Percentiles rank a stretch among this genome's conserved stretches.
phyloP scores from a whole-genome alignment of 495 filamentous ascomycete species.

The Penicillium antarcticum region DNA sequence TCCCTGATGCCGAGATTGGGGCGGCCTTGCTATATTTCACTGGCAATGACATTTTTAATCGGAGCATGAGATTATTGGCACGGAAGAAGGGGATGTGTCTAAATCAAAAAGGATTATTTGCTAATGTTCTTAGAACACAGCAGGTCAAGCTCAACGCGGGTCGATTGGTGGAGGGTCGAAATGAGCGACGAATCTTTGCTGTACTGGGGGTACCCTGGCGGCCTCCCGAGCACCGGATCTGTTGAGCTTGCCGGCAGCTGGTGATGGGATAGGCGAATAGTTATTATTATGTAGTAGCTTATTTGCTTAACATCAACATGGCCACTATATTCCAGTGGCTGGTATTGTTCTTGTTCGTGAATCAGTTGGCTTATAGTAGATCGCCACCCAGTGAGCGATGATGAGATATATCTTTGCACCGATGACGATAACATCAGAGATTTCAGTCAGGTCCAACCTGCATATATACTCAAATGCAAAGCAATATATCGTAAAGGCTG shows the following conservation, averaged over 20 bases:
- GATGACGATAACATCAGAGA: too few relatives aligned
- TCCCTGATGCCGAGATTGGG: constrained; percentile 76
- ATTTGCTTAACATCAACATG: too few relatives aligned
- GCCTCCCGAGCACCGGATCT: constrained; percentile 75
- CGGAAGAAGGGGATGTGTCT: constrained; percentile 81
- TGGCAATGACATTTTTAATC: constrained; percentile 94
- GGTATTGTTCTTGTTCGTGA: too few relatives aligned
- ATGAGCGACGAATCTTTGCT: constrained; percentile 85
- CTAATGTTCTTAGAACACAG: constrained; percentile 63
- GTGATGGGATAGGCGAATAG: too few relatives aligned
- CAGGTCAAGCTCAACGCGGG: constrained; percentile 68
- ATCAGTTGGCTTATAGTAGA: too few relatives aligned
- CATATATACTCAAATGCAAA: too few relatives aligned
- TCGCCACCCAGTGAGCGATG: too few relatives aligned
- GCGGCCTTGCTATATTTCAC: constrained; percentile 95
- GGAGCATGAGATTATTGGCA: constrained; percentile 79
- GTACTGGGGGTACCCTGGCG: constrained; percentile 85
- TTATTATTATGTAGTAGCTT: too few relatives aligned
- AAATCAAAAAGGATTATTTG: constrained; percentile 81
- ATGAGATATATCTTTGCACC: too few relatives aligned
- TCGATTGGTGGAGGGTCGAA: constrained; percentile 67
- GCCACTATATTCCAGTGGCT: too few relatives aligned
- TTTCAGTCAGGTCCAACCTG: too few relatives aligned
- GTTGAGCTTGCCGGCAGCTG: constrained; percentile 35
- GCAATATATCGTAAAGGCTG: neutral